These are phyloP conservation scores for Lycium barbarum DNA, from an alignment of 257 asterid species.

Conservation along the genomic window DNA sequence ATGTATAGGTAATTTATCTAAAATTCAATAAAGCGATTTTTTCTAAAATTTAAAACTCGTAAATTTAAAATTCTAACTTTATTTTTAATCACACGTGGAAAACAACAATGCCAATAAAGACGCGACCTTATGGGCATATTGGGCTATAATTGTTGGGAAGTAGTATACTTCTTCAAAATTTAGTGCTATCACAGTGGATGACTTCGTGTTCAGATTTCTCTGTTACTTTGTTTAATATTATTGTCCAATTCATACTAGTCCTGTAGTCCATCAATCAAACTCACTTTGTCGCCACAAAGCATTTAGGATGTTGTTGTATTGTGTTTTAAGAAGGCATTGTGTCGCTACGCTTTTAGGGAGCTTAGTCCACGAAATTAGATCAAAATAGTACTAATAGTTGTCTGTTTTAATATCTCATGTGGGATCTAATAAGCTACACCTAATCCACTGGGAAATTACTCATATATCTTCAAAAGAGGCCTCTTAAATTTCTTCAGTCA, in stretches of 20 bases:
- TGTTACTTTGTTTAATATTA: background rate
- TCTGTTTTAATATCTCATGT: background rate
- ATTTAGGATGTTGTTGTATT: background rate
- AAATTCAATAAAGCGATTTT: too few species aligned
- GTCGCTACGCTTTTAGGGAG: background rate
- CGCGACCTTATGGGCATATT: background rate
- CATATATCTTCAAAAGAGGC: too few species aligned
- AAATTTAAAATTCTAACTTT: too few species aligned
- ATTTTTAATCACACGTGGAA: background rate
- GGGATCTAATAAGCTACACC: background rate
- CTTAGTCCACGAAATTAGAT: background rate
- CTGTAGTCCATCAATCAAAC: background rate
- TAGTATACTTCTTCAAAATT: background rate
- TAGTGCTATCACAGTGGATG: background rate
- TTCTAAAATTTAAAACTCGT: too few species aligned
- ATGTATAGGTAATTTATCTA: too few species aligned
- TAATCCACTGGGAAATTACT: background rate
- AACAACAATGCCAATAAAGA: background rate
- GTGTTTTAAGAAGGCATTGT: background rate
- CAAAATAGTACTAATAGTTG: background rate
- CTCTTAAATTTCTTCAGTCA: background rate
- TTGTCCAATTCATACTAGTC: slow-evolving; percentile 17
- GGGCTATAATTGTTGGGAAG: background rate
- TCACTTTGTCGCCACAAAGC: background rate
- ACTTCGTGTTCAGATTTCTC: background rate